Base-by-base conservation (phyloP, 129 eudicot genomes). In the Chrysanthemum seticuspe region DNA sequence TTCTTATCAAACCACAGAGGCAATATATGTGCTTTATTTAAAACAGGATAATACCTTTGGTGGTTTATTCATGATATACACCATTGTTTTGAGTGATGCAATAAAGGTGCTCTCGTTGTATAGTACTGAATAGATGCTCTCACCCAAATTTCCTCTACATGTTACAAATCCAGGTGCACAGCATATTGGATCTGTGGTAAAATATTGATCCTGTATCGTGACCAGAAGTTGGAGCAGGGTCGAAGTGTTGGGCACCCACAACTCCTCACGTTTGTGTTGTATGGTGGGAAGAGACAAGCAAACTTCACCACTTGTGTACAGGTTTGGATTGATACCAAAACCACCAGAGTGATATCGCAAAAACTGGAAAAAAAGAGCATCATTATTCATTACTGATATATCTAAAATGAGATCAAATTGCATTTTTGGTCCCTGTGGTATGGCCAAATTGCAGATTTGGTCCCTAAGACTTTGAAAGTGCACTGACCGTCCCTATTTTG, bases 271-370 rank as follows among this genome's bases (percentile, higher is more conserved):
- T 13, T 58, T 21, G 9, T 58, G 87, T 87, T 59, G 90, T 89
- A 72, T n/a, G 6, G 74, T 80, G 14, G 79, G 85, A 67, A 89
- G 88, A 70, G 88, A 84, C 71, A 89, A 77, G 65, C 96, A 84
- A 18, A 86, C 92, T 78, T 83, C 81, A 51, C 96, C 93, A 40
- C 51, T 7, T 1, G 62, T 7, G 54, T 87, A 82, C 60, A 89
- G 53, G 74, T 84, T 85, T 10, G 96, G 96, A 74, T 87, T 87
- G 63, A 89, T 75, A 15, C 90, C 78, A 16, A 80, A 79, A 15
- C 92, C 97, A 54, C 87, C 78, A n/a, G 97, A 85, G 61, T 82
- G 88, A 76, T 88, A 91, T 70, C 84, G n/a, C 36, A 91, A 90
- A 48, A 44, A 70, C 97, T 87, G 84, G 21, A 19, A 19, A 58